Evolutionary conservation across 805 yeast genomes (phyloP), one percentile per base, ranked within the genome.

Genomic region (Candida chilensis): DNA sequence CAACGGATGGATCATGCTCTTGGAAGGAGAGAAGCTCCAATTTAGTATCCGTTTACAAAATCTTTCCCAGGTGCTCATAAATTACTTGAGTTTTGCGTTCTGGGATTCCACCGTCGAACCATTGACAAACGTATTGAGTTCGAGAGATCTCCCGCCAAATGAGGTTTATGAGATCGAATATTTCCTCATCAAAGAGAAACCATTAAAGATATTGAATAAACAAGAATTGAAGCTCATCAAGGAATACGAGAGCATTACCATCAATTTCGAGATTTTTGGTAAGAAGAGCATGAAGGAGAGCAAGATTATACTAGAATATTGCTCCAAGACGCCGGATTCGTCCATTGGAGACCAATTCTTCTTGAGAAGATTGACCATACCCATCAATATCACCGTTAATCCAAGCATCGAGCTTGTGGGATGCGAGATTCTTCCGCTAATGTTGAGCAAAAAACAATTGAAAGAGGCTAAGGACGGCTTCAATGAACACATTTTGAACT

Each of bases 101-200:
- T 61, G 74, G 57, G 95, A 85, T 45, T 78, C 92, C 1, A 78
- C 92, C 0, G 66, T 71, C 5, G 87, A 76, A 19, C 71, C 79
- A 0, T 50, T 83, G 31, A 71, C 65, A 35, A 59, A 66, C n/a
- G 71, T 74, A 9, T 52, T 83, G 20, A 65, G 60, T 27, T 59
- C 60, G 19, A 66, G 52, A 25, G 52, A 55, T 2, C 44, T 75
- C 5, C 67, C 78, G 0, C 69, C 77, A 1, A 64, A 71, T 31
- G 95, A 84, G 30, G 54, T 75, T 4, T 74, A 83, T 48, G 95
- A 85, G 46, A 61, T 78, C 33, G 95, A 85, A 45, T 79, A 78
- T 58, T 71, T 69, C 40, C 43, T 85, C 29, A 48, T 77, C 26
- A 64, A 68, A 35, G 68, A 72, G 33, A 69, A 67, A 26, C 78